Evolutionary conservation across 331 rosid species (phyloP).

Genomic region (Saraca asoca): DNA sequence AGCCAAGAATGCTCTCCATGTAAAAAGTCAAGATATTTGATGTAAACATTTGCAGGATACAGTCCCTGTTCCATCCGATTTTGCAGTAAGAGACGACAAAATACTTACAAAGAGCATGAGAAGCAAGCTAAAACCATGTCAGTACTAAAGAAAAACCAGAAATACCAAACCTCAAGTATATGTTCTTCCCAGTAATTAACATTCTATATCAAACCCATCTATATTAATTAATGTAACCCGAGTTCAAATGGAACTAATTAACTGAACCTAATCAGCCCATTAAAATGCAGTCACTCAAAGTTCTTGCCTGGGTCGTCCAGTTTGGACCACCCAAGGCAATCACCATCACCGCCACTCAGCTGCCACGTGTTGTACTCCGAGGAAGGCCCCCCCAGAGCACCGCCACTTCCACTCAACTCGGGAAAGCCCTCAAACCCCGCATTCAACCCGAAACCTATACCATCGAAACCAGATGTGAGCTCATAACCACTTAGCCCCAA

Average conservation of each 20-base stretch:
- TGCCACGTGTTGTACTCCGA: conserved; percentile 53
- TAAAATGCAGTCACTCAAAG: conserved; percentile 29
- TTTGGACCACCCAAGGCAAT: conserved; percentile 50
- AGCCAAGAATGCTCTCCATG: too few relatives aligned
- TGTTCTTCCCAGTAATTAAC: neutral
- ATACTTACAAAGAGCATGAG: neutral
- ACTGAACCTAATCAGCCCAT: neutral
- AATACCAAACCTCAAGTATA: neutral
- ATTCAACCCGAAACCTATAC: conserved; percentile 36
- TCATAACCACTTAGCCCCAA: conserved; percentile 49
- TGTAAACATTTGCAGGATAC: neutral
- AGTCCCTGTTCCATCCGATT: neutral
- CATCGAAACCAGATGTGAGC: conserved; percentile 28
- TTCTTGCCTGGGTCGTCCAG: conserved; percentile 38
- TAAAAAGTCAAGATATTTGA: neutral
- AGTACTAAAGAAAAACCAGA: neutral
- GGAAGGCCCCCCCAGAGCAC: conserved; percentile 21
- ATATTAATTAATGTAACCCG: too few relatives aligned
- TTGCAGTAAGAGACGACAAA: neutral
- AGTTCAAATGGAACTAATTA: too few relatives aligned
- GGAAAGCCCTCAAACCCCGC: conserved; percentile 39
- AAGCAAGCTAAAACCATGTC: neutral
- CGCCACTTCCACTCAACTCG: conserved; percentile 39
- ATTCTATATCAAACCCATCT: too few relatives aligned
- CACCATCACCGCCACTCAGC: conserved; percentile 39